Evolutionary conservation across 78 protist genomes (phyloP).

Genomic region (Bigelowiella natans): DNA sequence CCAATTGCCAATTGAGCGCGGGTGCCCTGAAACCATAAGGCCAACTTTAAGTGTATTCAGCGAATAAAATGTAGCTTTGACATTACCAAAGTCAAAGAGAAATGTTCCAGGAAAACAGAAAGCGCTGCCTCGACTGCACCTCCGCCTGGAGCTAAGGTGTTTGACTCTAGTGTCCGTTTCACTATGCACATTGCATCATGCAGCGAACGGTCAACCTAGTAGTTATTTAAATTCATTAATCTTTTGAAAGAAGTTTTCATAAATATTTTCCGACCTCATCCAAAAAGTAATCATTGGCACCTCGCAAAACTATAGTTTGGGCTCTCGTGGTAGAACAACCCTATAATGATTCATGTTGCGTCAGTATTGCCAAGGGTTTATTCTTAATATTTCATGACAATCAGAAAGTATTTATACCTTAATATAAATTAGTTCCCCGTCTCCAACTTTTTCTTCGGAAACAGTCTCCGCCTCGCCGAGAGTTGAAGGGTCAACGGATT

Average conservation of each 20-base stretch:
- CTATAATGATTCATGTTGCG: too few relatives aligned
- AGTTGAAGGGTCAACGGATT: not conserved
- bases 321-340: conserved; percentile 3
- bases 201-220: conserved; percentile 84
- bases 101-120: conserved; percentile 83
- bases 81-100: conserved; percentile 60
- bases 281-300: conserved; percentile 79
- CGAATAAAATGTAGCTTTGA: not conserved
- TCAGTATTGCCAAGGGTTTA: too few relatives aligned
- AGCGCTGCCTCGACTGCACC: conserved; percentile 98
- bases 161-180: conserved; percentile 77
- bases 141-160: conserved; percentile 65
- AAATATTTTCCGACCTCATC: conserved; percentile 39
- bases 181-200: conserved; percentile 96
- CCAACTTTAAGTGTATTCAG: not conserved
- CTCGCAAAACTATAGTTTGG: conserved; percentile 79
- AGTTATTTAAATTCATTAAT: not conserved
- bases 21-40: conserved; percentile 32
- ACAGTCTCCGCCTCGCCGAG: not conserved
- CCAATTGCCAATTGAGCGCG: conserved; percentile 94
- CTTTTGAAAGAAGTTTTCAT: not conserved
- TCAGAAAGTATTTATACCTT: not conserved
- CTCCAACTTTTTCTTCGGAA: not conserved
- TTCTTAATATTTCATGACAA: not conserved
- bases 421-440: not conserved